Base-by-base conservation (phyloP, 106 monocot genomes). In the Gastrodia elata region DNA sequence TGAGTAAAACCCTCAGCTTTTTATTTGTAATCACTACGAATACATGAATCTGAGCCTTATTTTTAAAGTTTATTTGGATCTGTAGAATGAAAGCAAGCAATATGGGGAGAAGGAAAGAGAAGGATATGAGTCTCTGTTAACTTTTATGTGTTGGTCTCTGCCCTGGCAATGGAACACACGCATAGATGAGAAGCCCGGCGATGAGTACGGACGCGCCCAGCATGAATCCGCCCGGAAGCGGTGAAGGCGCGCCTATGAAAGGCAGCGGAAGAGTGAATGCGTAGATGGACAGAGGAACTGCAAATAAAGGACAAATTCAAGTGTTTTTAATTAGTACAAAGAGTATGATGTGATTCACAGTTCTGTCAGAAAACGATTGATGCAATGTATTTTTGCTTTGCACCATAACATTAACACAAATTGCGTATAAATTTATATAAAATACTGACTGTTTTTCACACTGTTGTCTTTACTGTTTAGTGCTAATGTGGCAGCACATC, bases 201-300 rank as follows among this genome's bases (percentile, higher is more conserved):
- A 90, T 49, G 9, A 97, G 90, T 18, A 97, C 86, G 0, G 71
- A 58, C 30, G 92, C 90, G 3, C 97, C 97, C 1, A 80, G 43
- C 32, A 97, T 49, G 73, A 97, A 97, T 27, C 92, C 89, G 11
- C 83, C 61, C 0, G 92, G 88, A 15, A 97, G 86, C 4, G 86
- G 64, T 2, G 97, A 88, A 0, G 97, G 80, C 27, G 61, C 80
- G n/a, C 90, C 97, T 2, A 93, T 83, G 73, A 90, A 93, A 11
- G 97, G 97, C 61, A 97, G 79, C 0, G 97, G 97, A 39, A 93
- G 84, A 25, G 97, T 97, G 93, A 97, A 97, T 64, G 88, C 97
- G 25, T 84, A 97, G 80, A 97, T 90, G 42, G 97, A 83, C 44
- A 97, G 83, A n/a, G 97, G 97, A 68, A 97, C 97, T 97, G 92